Base-by-base conservation (phyloP, 73 alveolate species). In the Urostyla sp. region DNA sequence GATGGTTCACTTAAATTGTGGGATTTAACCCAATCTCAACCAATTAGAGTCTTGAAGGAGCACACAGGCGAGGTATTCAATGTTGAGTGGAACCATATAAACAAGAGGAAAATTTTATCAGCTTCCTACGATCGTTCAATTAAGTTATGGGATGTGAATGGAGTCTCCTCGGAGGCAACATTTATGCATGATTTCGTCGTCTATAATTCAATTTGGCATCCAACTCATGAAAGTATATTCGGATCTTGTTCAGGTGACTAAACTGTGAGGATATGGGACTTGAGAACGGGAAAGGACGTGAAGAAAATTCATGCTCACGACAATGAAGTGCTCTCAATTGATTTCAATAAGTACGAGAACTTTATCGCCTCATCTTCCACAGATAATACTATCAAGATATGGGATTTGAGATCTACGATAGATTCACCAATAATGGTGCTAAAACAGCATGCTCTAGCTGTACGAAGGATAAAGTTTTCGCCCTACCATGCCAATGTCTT, bases 271-370 rank as follows among this genome's bases (percentile, higher is more conserved):
- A 55, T 97, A 35, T 95, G 98, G 98, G 99, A 97, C 85, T 51
- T 94, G 26, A 91, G 98, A 52, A 55, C 88, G 30, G 92, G 92
- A 10, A 95, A 95, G 55, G 95, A 91, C 43, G 94, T 97, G 31
- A 92, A 93, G 63, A 88, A 87, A 20, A 91, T 95, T 26, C 87
- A 87, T 16, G 98, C 96, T 20, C 98, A 95, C 79, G 80, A 77
- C 28, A 89, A 88, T 49, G 99, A 96, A 35, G 89, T 93, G 10
- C 88, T 97, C 44, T 57, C 96, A 27, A 77, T 89, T 50, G 99
- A 97, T 69, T 97, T 96, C 87, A 96, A 97, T 80, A 91, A 95
- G 61, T 97, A 92, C 75, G 94, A 91, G 43, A 89, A 96, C 54
- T 69, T 84, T 34, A 79, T 95, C 38, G 98, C 97, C 1, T 88